phyloP scores from a whole-genome alignment of 2,329 filamentous ascomycete genomes.

The Sarocladium oryzae region DNA sequence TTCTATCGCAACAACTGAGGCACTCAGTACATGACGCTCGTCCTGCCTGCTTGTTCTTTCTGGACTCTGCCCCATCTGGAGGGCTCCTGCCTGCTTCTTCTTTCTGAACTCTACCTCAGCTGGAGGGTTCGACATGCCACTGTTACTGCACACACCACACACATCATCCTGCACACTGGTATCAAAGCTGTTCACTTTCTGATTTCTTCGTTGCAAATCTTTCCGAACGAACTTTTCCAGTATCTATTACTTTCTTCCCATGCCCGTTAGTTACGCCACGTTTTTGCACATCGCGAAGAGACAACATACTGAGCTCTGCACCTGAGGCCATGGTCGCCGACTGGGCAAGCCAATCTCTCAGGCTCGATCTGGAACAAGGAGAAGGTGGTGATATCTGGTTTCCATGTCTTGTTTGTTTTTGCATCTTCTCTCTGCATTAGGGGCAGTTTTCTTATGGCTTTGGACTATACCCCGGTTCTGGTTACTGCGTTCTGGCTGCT shows the following conservation, averaged over 20 bases:
- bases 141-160: too few species aligned
- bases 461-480: slow-evolving; percentile 7
- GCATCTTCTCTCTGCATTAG: background rate
- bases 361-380: background rate
- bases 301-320: background rate
- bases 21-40: too few species aligned
- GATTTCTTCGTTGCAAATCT: too few species aligned
- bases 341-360: background rate
- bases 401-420: background rate
- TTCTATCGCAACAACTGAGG: too few species aligned
- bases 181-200: too few species aligned
- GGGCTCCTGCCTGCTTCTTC: too few species aligned
- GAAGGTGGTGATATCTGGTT: background rate
- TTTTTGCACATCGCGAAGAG: background rate
- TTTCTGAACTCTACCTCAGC: too few species aligned
- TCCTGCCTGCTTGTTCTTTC: too few species aligned
- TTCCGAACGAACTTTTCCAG: background rate
- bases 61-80: too few species aligned
- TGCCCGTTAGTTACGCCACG: background rate
- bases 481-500: slow-evolving; percentile 3
- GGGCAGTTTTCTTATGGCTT: slow-evolving; percentile 4
- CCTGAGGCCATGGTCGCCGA: background rate
- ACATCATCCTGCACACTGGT: too few species aligned
- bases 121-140: too few species aligned
- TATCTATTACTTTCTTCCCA: background rate